Base-by-base conservation (phyloP, 768 basidiomycete species). In the Clitopilus passeckerianus region DNA sequence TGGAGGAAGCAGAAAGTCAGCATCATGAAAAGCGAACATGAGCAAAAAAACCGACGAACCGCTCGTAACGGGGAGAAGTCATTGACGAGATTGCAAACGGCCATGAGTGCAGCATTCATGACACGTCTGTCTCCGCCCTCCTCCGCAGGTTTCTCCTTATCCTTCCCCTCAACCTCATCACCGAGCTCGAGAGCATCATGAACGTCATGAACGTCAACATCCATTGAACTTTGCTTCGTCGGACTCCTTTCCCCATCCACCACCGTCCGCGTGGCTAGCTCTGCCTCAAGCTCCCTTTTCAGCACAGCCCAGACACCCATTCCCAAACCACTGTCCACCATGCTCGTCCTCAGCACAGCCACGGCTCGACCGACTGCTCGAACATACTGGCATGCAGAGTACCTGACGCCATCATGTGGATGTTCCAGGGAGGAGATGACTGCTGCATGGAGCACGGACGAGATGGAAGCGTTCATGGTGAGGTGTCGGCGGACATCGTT, bases 381-480 rank as follows among this genome's bases (percentile, higher is more conserved):
- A 1, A 93, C 80, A 63, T 89, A 90, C 65, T 96, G 95, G 66
- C 92, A 94, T 0, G 91, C 90, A 0, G 91, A 92, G 50, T 90
- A 91, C 6, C 94, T 84, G 2, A 95, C 87, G 0, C 90, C 91
- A 15, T 86, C 76, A 58, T 87, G 82, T 0, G 77, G 80, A 57
- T 91, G 86, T 0, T 77, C 63, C 7, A 95, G 78, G n/a, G 54
- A 54, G 54, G 27, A 27, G 1, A 50, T 9, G 10, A 50, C 46
- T 12, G 82, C 81, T 1, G 70, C 66, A 59, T 83, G 77, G 33
- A 93, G 70, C 23, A 80, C 33, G 0, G 71, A 67, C 22, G 72
- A 71, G 41, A 91, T 71, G 0, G 74, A 75, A 15, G 80, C 75
- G 7, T 75, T 74, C 60, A 85, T 83, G 1, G 89, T 83, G 22